Evolutionary conservation across 2,329 filamentous ascomycete species (phyloP).

Genomic region (Bisporella sp.): DNA sequence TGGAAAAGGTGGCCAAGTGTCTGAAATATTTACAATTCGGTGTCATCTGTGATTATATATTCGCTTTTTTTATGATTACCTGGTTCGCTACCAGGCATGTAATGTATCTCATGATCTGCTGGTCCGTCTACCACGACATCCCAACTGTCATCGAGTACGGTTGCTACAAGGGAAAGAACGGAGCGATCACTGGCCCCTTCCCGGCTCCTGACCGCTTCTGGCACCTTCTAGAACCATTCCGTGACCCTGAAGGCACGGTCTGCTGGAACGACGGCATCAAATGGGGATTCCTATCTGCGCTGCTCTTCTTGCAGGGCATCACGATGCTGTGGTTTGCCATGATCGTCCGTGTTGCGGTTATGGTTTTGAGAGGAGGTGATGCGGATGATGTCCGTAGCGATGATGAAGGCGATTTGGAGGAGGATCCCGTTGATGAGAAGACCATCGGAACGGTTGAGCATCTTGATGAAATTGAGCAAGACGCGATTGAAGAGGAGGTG

Average conservation of each 20-base stretch:
- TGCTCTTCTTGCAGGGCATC: slow-evolving; percentile 72
- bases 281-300: slow-evolving; percentile 67
- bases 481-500: slow-evolving; percentile 66
- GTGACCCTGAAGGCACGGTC: slow-evolving; percentile 62
- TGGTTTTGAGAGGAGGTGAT: slow-evolving; percentile 66
- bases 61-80: slow-evolving; percentile 76
- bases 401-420: slow-evolving; percentile 66
- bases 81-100: slow-evolving; percentile 84
- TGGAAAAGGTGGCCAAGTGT: slow-evolving; percentile 71
- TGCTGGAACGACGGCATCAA: slow-evolving; percentile 74
- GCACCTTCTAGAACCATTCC: slow-evolving; percentile 70
- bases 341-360: slow-evolving; percentile 76
- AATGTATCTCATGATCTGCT: slow-evolving; percentile 72
- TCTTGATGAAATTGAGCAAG: slow-evolving; percentile 11
- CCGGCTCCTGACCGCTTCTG: slow-evolving; percentile 42
- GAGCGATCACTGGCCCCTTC: slow-evolving; percentile 48
- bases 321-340: slow-evolving; percentile 84
- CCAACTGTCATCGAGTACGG: slow-evolving; percentile 56
- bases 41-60: slow-evolving; percentile 71
- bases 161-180: slow-evolving; percentile 60
- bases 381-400: slow-evolving; percentile 87
- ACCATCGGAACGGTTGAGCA: slow-evolving; percentile 4
- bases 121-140: slow-evolving; percentile 68
- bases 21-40: slow-evolving; percentile 82
- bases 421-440: slow-evolving; percentile 39